phyloP scores from a whole-genome alignment of 352 stramenopile species.

The Globisporangium paroecandrum region DNA sequence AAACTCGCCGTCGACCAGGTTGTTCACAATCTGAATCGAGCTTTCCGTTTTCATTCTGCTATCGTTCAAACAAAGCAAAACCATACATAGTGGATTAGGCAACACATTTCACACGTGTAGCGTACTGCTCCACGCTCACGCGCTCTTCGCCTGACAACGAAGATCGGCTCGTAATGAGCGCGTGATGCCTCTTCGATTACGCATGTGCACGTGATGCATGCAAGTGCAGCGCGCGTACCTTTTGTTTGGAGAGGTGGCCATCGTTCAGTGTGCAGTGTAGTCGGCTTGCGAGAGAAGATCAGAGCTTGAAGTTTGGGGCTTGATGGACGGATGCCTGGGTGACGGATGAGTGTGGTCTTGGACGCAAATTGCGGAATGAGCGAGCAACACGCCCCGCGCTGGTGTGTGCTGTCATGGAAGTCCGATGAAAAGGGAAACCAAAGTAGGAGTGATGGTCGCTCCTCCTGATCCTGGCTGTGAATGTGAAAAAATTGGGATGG shows the following conservation, averaged over 20 bases:
- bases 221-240: constrained; percentile 13
- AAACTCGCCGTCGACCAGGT: constrained; percentile 69
- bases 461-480: not conserved
- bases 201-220: not conserved
- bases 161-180: not conserved
- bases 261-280: constrained; percentile 3
- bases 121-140: not conserved
- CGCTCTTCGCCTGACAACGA: not conserved
- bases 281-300: not conserved
- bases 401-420: not conserved
- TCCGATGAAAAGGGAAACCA: too few species aligned
- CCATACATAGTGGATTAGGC: not conserved
- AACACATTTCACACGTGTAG: not conserved
- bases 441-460: too few species aligned
- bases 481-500: constrained; percentile 2
- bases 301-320: constrained; percentile 19
- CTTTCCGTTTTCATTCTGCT: constrained; percentile 15
- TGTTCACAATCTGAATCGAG: constrained; percentile 33
- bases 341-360: not conserved
- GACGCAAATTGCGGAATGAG: constrained; percentile 14
- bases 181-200: not conserved
- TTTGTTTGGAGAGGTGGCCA: constrained; percentile 27
- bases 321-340: constrained; percentile 1
- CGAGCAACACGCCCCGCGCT: not conserved
- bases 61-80: not conserved